Evolutionary conservation across 192 early-diverging fungal genomes (phyloP).

Genomic region (Backusella tuberculispora): DNA sequence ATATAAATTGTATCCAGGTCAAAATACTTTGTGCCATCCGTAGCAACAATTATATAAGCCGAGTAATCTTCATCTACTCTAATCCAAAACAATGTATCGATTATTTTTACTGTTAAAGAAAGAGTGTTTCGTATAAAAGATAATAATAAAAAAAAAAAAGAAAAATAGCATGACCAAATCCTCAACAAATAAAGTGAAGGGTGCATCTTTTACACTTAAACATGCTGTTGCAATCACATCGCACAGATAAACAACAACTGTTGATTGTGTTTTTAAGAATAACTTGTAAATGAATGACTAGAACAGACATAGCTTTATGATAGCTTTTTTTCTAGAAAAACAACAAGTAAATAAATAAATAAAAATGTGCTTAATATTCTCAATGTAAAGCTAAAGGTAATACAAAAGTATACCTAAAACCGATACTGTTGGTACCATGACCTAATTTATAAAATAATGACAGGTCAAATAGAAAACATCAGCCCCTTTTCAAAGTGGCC

Average conservation of each 20-base stretch:
- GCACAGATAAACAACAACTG: conserved; percentile 70
- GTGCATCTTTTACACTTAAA: conserved; percentile 60
- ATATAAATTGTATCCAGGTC: conserved; percentile 58
- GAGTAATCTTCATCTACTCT: conserved; percentile 70
- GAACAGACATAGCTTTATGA: not conserved
- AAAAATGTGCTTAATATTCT: not conserved
- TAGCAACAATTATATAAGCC: conserved; percentile 50
- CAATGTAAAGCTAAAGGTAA: too few relatives aligned
- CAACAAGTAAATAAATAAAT: not conserved
- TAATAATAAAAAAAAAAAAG: not conserved
- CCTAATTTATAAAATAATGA: too few relatives aligned
- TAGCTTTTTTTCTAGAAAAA: too few relatives aligned
- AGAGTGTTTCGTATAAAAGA: not conserved
- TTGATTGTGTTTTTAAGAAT: conserved; percentile 60
- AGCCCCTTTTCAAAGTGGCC: too few relatives aligned
- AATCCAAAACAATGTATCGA: conserved; percentile 55
- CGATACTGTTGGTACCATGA: too few relatives aligned
- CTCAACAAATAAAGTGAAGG: conserved; percentile 59
- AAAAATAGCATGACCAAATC: conserved; percentile 65
- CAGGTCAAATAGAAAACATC: too few relatives aligned
- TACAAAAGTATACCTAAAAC: too few relatives aligned
- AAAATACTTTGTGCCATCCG: conserved; percentile 68
- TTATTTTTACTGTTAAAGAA: conserved; percentile 65
- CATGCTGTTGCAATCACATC: conserved; percentile 69
- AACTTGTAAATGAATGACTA: conserved; percentile 25